Conservation (phyloP, 257 asterid species). For the Nicotiana sylvestris region DNA sequence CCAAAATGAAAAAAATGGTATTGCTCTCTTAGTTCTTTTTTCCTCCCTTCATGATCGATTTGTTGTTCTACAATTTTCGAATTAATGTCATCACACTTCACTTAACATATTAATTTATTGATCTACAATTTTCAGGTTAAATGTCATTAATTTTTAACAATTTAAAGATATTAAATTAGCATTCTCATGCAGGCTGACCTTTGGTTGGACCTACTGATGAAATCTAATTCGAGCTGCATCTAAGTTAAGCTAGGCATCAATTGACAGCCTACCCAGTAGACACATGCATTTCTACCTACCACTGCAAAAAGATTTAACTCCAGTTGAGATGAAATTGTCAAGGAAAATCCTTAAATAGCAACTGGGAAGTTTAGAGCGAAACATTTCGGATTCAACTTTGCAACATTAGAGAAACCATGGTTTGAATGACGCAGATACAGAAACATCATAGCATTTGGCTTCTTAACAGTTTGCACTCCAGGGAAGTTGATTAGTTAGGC, state of each 20-base stretch:
- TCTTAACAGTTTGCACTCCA: neutral
- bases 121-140: neutral
- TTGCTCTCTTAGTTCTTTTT: neutral
- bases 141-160: neutral
- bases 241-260: neutral
- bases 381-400: neutral
- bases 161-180: neutral
- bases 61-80: neutral
- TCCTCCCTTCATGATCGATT: neutral
- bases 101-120: neutral
- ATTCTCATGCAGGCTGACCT: neutral
- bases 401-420: neutral
- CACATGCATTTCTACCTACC: neutral
- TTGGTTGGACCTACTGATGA: slow-evolving; percentile 4
- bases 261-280: neutral
- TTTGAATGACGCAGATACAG: neutral
- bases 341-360: neutral
- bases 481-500: neutral
- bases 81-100: neutral
- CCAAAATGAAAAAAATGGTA: neutral
- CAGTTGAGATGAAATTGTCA: neutral
- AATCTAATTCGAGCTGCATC: neutral
- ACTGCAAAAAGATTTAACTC: neutral
- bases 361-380: neutral
- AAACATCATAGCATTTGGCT: slow-evolving; percentile 2